Percentiles rank a stretch among this genome's conserved stretches.
phyloP scores from a whole-genome alignment of 768 basidiomycete species.

The Russula abietina region DNA sequence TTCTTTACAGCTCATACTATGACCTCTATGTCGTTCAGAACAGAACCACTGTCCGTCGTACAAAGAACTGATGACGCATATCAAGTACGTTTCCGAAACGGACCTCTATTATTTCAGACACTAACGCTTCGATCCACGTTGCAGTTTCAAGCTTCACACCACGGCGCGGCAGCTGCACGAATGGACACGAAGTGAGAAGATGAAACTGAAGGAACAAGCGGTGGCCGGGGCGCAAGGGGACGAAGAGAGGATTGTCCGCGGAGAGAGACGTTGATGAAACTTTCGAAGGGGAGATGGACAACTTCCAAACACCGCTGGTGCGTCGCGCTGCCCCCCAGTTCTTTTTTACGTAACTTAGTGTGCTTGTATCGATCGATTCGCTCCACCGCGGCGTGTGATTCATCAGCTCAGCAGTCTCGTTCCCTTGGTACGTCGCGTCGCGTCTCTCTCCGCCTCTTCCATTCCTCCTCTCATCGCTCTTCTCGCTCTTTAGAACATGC shows the following conservation, averaged over 20 bases:
- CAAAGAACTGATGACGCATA: conserved; percentile 21
- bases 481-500: conserved; percentile 12
- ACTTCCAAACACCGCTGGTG: conserved; percentile 24
- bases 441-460: not conserved
- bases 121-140: not conserved
- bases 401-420: conserved; percentile 23
- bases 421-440: conserved; percentile 20
- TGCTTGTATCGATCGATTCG: not conserved
- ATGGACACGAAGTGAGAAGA: conserved; percentile 21
- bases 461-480: too few relatives aligned
- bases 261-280: conserved; percentile 1
- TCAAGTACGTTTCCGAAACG: conserved; percentile 12
- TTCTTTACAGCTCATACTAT: not conserved
- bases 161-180: conserved; percentile 12
- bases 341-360: conserved; percentile 2
- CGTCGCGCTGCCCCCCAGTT: conserved; percentile 1
- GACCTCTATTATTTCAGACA: not conserved
- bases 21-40: not conserved
- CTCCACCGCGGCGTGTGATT: not conserved
- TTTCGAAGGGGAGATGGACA: conserved; percentile 17
- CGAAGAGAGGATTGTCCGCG: not conserved
- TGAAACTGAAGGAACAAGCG: not conserved
- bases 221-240: not conserved
- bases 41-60: conserved; percentile 20
- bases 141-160: conserved; percentile 15